Evolutionary conservation across 768 basidiomycete species (phyloP).

Genomic region (Mycena galopus): DNA sequence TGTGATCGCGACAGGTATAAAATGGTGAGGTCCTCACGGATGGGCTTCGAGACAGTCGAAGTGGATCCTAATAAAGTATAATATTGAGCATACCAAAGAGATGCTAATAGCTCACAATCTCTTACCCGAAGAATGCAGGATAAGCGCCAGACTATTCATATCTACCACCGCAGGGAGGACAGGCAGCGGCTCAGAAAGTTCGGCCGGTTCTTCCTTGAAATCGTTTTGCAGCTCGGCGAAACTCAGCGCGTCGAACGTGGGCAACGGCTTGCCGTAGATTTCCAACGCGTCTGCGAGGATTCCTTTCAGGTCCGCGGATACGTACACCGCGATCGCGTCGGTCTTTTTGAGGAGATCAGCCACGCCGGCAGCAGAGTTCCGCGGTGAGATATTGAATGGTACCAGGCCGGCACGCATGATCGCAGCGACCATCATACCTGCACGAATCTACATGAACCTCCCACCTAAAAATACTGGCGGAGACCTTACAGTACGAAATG

Average conservation of each 20-base stretch:
- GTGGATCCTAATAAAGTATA: too few species aligned
- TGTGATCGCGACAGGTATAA: too few species aligned
- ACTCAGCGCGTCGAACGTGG: constrained; percentile 1
- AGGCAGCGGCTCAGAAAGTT: background rate
- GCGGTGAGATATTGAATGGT: constrained; percentile 51
- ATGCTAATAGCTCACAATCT: too few species aligned
- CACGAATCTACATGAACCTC: background rate
- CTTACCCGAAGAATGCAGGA: constrained; percentile 25
- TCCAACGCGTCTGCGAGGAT: background rate
- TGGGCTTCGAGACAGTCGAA: constrained; percentile 22
- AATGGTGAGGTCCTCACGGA: background rate
- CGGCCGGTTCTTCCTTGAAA: background rate
- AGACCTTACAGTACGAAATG: constrained; percentile 19
- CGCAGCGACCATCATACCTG: constrained; percentile 28
- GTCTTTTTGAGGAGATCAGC: constrained; percentile 43
- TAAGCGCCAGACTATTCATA: background rate
- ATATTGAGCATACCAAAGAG: too few species aligned
- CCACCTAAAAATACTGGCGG: too few species aligned
- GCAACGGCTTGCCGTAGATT: background rate
- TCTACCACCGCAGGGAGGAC: background rate
- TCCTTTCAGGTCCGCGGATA: background rate
- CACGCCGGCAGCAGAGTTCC: constrained; percentile 48
- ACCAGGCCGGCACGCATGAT: constrained; percentile 34
- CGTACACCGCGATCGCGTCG: constrained; percentile 1
- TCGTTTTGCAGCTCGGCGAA: constrained; percentile 9